Base-by-base conservation (phyloP, 2,329 filamentous ascomycete species). In the Kalaharituber pfeilii region DNA sequence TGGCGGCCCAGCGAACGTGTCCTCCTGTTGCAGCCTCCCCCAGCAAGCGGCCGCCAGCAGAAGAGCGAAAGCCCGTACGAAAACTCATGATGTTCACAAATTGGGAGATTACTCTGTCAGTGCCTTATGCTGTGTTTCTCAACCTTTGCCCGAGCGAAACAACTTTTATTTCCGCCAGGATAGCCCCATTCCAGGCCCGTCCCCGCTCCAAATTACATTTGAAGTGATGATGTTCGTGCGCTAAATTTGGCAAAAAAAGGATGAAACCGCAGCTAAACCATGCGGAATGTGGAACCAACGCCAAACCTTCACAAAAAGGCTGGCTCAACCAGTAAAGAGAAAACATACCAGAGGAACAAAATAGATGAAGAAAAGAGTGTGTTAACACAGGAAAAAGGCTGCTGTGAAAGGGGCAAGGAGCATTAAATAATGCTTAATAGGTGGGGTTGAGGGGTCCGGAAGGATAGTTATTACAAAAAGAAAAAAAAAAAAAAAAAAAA, bases 171-270 rank as follows among this genome's bases (percentile, higher is more conserved):
- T 39, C 33, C 33, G 33, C 33, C 33, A 39, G 33, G 33, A 39
- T 15, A 15, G 33, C 33, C 20, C 20, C 33, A 18, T 39, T 9
- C n/a, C n/a, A n/a, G n/a, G n/a, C n/a, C n/a, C n/a, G n/a, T n/a
- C n/a, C n/a, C n/a, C n/a, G n/a, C n/a, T n/a, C n/a, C n/a, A n/a
- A 39, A 39, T 39, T 39, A 39, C 33, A 39, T 39, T 39, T 39
- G 33, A 39, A 39, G 15, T 13, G 33, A 39, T 39, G 33, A 39
- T 39, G 33, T 18, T 39, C 33, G 33, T 39, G 33, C 33, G 33
- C 33, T 39, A 39, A 1, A 39, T 39, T 9, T 39, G 33, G 33
- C 8, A 39, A 15, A n/a, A n/a, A n/a, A n/a, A n/a, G 33, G 13
- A 18, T 18, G 20, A 39, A 39, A 39, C 33, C 13, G 20, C 13